Evolutionary conservation across 2,329 filamentous ascomycete species (phyloP), one percentile per base, ranked within the genome.

Genomic region (Lasiodiplodia sp.): DNA sequence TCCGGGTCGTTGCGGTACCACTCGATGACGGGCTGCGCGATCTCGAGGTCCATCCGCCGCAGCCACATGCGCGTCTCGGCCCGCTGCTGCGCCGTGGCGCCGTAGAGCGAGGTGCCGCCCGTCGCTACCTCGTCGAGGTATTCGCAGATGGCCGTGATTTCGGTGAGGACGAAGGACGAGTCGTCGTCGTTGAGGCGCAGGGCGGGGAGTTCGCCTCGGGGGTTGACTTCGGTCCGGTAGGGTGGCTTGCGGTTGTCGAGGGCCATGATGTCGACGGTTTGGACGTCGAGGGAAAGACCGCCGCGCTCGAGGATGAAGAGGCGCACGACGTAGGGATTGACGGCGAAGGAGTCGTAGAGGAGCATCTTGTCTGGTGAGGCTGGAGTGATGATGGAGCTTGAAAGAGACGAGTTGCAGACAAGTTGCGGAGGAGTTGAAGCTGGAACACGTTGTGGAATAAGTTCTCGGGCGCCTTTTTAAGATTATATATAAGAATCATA

Each of bases 111-210:
- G 1, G 11, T 11, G 0, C 52, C 52, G 49, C 47, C 52, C 25
- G 23, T 58, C 4, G 64, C 51, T 6, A 58, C 4, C 64, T 66
- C 64, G 53, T 67, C 64, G 25, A 67, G 64, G 23, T 67, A 44
- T 28, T 67, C 64, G 64, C 53, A 56, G 23, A 67, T n/a, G 21
- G 64, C 64, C 2, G 64, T 67, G 21, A 60, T 58, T 18, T 67
- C 70, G 8, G 62, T 3, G 77, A 79, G 67, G 78, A 80, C 37
- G 80, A 80, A 49, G 88, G 88, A 34, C n/a, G n/a, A n/a, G n/a
- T n/a, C n/a, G n/a, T n/a, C n/a, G 88, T 89, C 14, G 89, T 91
- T 2, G 86, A 90, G 74, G 77, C 81, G 3, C 80, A 78, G 70
- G 88, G 89, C 2, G 82, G 77, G 70, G 87, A 38, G 11, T 25